phyloP scores from a whole-genome alignment of 148 eudicot species.

The Bassia scoparia region DNA sequence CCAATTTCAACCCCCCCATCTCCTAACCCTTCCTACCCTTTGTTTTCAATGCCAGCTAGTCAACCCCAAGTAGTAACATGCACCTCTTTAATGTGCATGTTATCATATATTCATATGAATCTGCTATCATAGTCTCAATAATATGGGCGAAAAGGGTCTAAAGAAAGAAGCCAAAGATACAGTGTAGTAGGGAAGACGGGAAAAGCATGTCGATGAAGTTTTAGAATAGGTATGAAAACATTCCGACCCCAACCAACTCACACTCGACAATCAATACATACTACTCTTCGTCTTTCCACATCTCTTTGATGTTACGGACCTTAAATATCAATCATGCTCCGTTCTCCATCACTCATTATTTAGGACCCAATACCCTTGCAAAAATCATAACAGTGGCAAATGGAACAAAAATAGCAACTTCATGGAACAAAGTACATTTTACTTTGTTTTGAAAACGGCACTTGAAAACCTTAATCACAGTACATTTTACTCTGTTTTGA shows the following conservation, averaged over 20 bases:
- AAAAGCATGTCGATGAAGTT: background rate
- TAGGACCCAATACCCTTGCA: background rate
- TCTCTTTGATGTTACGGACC: background rate
- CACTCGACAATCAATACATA: background rate
- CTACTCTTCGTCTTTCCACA: background rate
- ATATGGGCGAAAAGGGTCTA: background rate
- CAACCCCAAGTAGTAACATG: background rate
- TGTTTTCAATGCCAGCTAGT: slow-evolving; percentile 20
- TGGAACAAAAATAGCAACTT: background rate
- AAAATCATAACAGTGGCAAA: background rate
- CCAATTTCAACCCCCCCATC: slow-evolving; percentile 10
- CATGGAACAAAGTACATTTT: too few relatives aligned
- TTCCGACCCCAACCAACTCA: background rate
- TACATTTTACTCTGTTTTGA: background rate
- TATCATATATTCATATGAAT: background rate
- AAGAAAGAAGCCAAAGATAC: background rate
- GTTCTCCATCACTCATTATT: background rate
- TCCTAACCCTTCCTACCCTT: background rate
- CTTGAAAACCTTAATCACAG: background rate
- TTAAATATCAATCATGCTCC: background rate
- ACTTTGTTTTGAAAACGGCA: too few relatives aligned
- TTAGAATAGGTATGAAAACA: background rate
- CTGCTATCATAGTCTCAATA: background rate
- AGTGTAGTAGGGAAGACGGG: slow-evolving; percentile 11
- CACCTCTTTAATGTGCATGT: slow-evolving; percentile 1